These are phyloP conservation scores for Heliamphora pulchella DNA, from an alignment of 179 eudicot genomes.

Conservation along the genomic window DNA sequence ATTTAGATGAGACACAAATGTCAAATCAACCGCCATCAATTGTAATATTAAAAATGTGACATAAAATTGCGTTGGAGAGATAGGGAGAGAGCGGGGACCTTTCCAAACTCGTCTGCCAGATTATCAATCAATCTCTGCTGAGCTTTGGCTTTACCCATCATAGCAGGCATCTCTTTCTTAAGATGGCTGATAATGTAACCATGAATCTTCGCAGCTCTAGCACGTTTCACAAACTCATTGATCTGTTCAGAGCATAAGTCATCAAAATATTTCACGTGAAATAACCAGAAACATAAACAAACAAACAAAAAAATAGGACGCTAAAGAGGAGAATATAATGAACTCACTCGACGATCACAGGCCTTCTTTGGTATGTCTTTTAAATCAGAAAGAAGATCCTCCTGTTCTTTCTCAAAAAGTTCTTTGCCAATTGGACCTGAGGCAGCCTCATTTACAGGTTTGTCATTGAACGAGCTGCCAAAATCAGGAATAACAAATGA, in stretches of 20 bases:
- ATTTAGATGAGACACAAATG: too few species aligned
- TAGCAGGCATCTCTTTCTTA: slow-evolving; percentile 92
- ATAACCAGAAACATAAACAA: not conserved
- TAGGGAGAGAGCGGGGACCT: slow-evolving; percentile 37
- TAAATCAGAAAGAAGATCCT: slow-evolving; percentile 75
- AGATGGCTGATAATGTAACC: slow-evolving; percentile 84
- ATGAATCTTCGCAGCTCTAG: slow-evolving; percentile 91
- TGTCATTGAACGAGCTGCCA: slow-evolving; percentile 79
- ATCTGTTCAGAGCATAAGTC: slow-evolving; percentile 45
- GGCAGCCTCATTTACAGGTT: slow-evolving; percentile 56
- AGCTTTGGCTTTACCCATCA: slow-evolving; percentile 88
- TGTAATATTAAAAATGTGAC: not conserved
- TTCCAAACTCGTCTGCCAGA: slow-evolving; percentile 62
- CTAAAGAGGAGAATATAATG: not conserved
- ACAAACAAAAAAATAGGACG: not conserved
- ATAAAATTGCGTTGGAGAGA: not conserved
- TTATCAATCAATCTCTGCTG: slow-evolving; percentile 80
- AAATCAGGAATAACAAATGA: not conserved
- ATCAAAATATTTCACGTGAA: not conserved
- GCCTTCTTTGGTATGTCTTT: slow-evolving; percentile 97
- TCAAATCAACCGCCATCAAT: too few species aligned
- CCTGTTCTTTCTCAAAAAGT: slow-evolving; percentile 89
- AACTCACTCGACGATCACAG: slow-evolving; percentile 88
- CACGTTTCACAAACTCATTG: slow-evolving; percentile 95
- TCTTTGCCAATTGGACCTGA: slow-evolving; percentile 83